A percentile compares a stretch with the other conserved stretches of the same genome.
These are phyloP conservation scores for Mycena alexandri DNA, from an alignment of 768 basidiomycete genomes.

Conservation along the genomic window DNA sequence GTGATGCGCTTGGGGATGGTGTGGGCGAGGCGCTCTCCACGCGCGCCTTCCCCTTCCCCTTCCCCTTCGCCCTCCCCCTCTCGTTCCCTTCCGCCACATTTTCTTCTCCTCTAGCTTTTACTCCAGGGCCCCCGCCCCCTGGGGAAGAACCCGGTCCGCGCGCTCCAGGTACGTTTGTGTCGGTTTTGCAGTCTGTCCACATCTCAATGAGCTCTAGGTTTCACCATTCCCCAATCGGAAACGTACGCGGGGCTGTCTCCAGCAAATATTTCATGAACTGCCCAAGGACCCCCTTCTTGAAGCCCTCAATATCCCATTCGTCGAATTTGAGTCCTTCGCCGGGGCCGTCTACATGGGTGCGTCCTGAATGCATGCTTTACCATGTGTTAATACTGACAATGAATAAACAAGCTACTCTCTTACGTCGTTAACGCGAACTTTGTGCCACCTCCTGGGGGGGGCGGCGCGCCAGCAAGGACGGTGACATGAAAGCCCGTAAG, in stretches of 20 bases:
- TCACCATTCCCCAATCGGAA: too few relatives aligned
- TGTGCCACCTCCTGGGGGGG: background rate
- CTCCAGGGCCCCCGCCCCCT: too few relatives aligned
- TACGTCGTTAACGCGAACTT: slow-evolving; percentile 2
- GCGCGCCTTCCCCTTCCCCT: too few relatives aligned
- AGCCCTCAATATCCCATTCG: background rate
- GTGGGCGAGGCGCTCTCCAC: too few relatives aligned
- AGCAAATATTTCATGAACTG: slow-evolving; percentile 15
- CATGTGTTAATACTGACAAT: background rate
- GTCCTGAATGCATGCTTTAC: slow-evolving; percentile 9
- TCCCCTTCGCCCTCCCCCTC: too few relatives aligned
- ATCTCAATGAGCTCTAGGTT: too few relatives aligned
- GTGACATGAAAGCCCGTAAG: slow-evolving; percentile 17
- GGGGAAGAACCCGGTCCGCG: too few relatives aligned
- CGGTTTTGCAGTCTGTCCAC: too few relatives aligned
- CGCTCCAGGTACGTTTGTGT: too few relatives aligned
- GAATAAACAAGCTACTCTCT: background rate
- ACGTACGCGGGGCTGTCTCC: slow-evolving; percentile 1
- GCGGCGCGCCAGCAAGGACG: background rate
- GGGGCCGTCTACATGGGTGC: background rate
- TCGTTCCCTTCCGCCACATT: too few relatives aligned
- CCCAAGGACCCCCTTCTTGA: slow-evolving; percentile 6
- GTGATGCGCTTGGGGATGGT: too few relatives aligned
- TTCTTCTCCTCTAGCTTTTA: too few relatives aligned
- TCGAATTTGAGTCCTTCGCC: slow-evolving; percentile 7